Percentiles rank a stretch among this genome's conserved stretches.
phyloP scores from a whole-genome alignment of 1,284 basidiomycete species.

The Albatrellus sp. region DNA sequence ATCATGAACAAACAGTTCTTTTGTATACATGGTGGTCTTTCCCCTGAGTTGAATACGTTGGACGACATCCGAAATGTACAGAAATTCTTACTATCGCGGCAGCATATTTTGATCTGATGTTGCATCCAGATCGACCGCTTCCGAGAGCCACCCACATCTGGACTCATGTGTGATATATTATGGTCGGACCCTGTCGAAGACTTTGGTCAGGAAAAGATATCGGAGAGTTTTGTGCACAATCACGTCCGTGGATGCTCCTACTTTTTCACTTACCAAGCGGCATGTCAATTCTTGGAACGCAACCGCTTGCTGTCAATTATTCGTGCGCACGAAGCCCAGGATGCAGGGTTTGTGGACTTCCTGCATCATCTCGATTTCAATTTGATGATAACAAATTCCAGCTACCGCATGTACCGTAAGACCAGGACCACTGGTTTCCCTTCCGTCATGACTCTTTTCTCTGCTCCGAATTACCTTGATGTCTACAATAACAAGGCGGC shows the following conservation, averaged over 20 bases:
- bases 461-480: constrained; percentile 91
- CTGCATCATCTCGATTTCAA: not conserved
- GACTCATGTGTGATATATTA: constrained; percentile 90
- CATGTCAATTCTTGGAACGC: constrained; percentile 87
- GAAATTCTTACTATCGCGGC: not conserved
- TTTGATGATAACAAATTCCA: constrained; percentile 16
- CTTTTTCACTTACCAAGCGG: constrained; percentile 94
- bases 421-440: constrained; percentile 89
- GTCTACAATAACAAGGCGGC: constrained; percentile 97
- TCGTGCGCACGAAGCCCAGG: constrained; percentile 90
- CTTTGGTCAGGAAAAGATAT: constrained; percentile 83
- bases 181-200: constrained; percentile 95
- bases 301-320: constrained; percentile 94
- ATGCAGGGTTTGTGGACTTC: constrained; percentile 61
- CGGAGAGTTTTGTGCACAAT: constrained; percentile 83
- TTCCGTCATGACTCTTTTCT: constrained; percentile 95
- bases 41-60: constrained; percentile 82
- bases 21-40: constrained; percentile 90
- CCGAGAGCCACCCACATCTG: constrained; percentile 89
- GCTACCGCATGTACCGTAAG: constrained; percentile 95
- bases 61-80: constrained; percentile 76
- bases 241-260: constrained; percentile 93
- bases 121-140: constrained; percentile 74
- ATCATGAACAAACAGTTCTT: constrained; percentile 98
- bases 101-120: constrained; percentile 3